phyloP scores from a whole-genome alignment of 306 rosid genomes.

The Casuarina glauca region DNA sequence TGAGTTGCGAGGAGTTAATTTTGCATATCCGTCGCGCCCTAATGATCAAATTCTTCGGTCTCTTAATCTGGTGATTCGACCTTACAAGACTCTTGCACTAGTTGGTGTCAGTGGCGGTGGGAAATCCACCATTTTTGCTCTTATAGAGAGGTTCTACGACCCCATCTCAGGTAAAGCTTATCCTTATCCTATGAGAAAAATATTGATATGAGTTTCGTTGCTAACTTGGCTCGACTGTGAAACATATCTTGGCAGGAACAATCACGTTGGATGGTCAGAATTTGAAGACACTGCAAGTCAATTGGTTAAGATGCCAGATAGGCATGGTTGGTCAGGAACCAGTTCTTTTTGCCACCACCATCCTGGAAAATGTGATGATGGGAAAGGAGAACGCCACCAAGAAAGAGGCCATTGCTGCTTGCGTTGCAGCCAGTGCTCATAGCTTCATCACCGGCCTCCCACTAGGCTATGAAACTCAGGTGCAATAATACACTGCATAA shows the following conservation, averaged over 20 bases:
- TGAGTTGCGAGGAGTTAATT: slow-evolving; percentile 65
- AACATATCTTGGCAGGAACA: slow-evolving; percentile 48
- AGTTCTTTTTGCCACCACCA: slow-evolving; percentile 73
- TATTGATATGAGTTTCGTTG: not conserved
- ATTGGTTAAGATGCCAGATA: slow-evolving; percentile 83
- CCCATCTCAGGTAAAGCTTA: slow-evolving; percentile 56
- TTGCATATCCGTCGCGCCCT: slow-evolving; percentile 80
- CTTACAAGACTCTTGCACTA: slow-evolving; percentile 71
- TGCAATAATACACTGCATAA: slow-evolving; percentile 4
- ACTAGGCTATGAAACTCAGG: slow-evolving; percentile 84
- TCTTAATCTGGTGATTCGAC: slow-evolving; percentile 61
- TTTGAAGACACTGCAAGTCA: slow-evolving; percentile 69
- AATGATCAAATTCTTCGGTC: slow-evolving; percentile 55
- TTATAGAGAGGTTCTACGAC: slow-evolving; percentile 85
- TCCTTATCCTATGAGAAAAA: not conserved
- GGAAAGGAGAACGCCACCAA: slow-evolving; percentile 77
- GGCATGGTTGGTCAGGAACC: slow-evolving; percentile 97
- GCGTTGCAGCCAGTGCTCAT: slow-evolving; percentile 80
- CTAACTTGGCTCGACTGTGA: slow-evolving; percentile 16
- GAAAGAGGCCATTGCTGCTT: slow-evolving; percentile 80
- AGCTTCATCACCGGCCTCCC: slow-evolving; percentile 74
- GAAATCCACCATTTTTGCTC: slow-evolving; percentile 84
- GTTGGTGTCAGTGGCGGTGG: slow-evolving; percentile 98
- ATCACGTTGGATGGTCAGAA: slow-evolving; percentile 81
- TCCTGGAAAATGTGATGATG: slow-evolving; percentile 85